Base-by-base conservation (phyloP, 768 basidiomycete genomes). In the Suillus luteus region DNA sequence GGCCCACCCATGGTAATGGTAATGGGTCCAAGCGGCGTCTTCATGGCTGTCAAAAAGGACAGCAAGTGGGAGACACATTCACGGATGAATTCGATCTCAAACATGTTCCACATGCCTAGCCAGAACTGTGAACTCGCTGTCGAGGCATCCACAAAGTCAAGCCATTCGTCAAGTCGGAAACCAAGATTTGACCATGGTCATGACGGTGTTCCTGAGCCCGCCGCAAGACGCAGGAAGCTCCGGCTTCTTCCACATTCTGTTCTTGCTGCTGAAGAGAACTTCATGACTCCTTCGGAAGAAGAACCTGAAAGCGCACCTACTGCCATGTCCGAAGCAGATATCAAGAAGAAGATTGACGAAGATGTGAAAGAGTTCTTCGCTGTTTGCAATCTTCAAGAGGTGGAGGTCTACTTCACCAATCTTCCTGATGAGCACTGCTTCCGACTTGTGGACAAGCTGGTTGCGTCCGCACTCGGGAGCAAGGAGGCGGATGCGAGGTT, bases 21-120 rank as follows among this genome's bases (percentile, higher is more conserved):
- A 0, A 93, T 97, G 73, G 95, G 93, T 7, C 95, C 95, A 2
- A 85, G 86, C 64, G 91, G 91, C 65, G 89, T 96, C 27, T 97
- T 96, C 75, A 82, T 85, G 51, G 82, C 85, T 55, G 86, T 83
- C 71, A 90, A 88, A 80, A 90, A 91, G 75, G 84, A 84, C 24
- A 74, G 66, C 69, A 89, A 91, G 75, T 83, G 90, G 8, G 89
- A 91, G 67, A 84, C 92, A 2, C 75, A 96, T 10, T 91, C 93
- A 12, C 86, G 93, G 55, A 86, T 88, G n/a, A 86, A 81, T 68
- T 95, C 94, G 52, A 87, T 78, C 64, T 85, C 86, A 55, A 95
- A 95, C 76, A 94, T 94, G 89, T 95, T 95, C 79, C 89, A 88
- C 27, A 90, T 92, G 86, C 88, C 95, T 59, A 86, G 84, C 67